Evolutionary conservation across 1,284 basidiomycete genomes (phyloP).

Genomic region (Meripilus lineatus): DNA sequence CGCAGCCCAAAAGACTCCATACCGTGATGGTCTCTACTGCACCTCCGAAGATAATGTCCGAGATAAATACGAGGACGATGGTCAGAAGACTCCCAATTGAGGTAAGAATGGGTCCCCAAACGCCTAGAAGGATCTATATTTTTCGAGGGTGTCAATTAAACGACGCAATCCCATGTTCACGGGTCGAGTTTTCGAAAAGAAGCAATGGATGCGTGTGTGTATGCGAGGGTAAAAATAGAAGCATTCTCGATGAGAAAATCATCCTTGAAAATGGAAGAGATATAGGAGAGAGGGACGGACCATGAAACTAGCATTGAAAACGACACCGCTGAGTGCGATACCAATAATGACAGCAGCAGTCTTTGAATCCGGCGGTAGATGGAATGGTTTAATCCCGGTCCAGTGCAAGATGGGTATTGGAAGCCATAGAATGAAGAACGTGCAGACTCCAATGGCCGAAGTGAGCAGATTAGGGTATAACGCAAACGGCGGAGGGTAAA

Average conservation of each 20-base stretch:
- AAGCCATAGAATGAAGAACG: slow-evolving; percentile 63
- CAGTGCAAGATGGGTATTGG: slow-evolving; percentile 67
- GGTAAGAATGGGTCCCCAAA: slow-evolving; percentile 84
- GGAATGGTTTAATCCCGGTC: slow-evolving; percentile 53
- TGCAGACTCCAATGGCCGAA: slow-evolving; percentile 61
- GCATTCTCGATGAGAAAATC: neutral
- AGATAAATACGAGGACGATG: slow-evolving; percentile 74
- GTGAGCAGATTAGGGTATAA: slow-evolving; percentile 76
- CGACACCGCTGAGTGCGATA: slow-evolving; percentile 60
- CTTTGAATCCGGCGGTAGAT: slow-evolving; percentile 43
- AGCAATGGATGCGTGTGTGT: too few relatives aligned
- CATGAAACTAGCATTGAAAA: slow-evolving; percentile 79
- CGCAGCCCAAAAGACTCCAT: slow-evolving; percentile 64
- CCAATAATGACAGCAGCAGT: slow-evolving; percentile 49
- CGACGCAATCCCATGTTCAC: too few relatives aligned
- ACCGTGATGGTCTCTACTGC: slow-evolving; percentile 50
- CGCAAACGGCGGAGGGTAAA: slow-evolving; percentile 66
- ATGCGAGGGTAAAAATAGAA: neutral
- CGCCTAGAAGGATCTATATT: slow-evolving; percentile 61
- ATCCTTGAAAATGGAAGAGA: neutral
- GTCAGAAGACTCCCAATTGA: slow-evolving; percentile 81
- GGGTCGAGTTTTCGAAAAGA: slow-evolving; percentile 5
- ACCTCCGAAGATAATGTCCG: slow-evolving; percentile 63
- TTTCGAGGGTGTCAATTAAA: slow-evolving; percentile 9
- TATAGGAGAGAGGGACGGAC: slow-evolving; percentile 31